phyloP scores from a whole-genome alignment of 2,329 filamentous ascomycete genomes.

The Uncinocarpus reesii region DNA sequence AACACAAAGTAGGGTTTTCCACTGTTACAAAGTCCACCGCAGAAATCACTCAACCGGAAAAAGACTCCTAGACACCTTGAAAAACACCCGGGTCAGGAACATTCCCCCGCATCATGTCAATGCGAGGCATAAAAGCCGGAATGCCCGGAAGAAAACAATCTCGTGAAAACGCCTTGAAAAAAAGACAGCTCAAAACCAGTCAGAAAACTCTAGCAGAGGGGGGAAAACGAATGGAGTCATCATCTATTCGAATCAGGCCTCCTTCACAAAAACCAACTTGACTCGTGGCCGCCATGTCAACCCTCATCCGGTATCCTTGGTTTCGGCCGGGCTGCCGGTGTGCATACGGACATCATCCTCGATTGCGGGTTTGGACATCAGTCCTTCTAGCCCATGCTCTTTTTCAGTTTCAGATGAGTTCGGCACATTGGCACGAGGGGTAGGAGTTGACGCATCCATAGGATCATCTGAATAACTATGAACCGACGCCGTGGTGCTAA shows the following conservation, averaged over 20 bases:
- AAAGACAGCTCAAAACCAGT: background rate
- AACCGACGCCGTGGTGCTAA: slow-evolving; percentile 2
- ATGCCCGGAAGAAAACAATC: no score
- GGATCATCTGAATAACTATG: background rate
- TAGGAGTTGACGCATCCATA: background rate
- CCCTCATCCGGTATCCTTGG: background rate
- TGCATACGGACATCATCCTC: background rate
- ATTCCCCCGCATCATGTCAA: no score
- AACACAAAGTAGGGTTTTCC: no score
- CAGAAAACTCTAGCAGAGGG: background rate
- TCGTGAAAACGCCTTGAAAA: no score
- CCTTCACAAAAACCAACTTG: background rate
- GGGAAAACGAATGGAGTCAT: background rate
- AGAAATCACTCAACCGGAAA: no score
- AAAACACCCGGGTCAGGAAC: no score
- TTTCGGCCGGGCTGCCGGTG: background rate
- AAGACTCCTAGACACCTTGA: no score
- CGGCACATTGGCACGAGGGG: background rate
- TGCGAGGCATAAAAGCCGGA: no score
- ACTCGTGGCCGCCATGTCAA: background rate
- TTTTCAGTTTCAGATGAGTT: background rate
- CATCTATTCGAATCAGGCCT: background rate
- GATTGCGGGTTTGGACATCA: background rate
- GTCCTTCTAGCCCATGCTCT: background rate
- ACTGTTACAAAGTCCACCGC: no score